These are phyloP conservation scores for Hylodesmum podocarpum DNA, from an alignment of 306 rosid species.

Conservation along the genomic window DNA sequence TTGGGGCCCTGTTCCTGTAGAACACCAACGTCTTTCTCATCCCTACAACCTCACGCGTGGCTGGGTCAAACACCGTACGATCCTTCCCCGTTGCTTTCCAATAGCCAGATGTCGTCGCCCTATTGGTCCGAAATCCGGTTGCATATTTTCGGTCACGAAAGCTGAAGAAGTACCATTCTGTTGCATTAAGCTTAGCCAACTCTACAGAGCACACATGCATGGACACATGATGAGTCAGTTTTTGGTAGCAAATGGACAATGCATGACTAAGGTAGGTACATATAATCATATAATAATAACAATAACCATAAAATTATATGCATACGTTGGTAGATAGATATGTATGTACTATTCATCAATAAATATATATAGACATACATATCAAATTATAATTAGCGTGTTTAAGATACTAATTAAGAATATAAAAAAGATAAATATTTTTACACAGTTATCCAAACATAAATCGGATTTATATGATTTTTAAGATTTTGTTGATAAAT, in stretches of 20 bases:
- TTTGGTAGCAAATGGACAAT: background rate
- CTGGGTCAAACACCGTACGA: conserved; percentile 78
- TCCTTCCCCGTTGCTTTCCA: conserved; percentile 99
- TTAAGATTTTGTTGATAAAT: no score
- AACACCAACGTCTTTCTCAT: conserved; percentile 97
- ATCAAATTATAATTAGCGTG: no score
- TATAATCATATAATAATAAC: no score
- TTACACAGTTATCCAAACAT: no score
- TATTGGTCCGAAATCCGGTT: conserved; percentile 80
- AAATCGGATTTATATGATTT: no score
- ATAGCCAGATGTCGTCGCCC: conserved; percentile 84
- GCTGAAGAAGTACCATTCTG: conserved; percentile 98
- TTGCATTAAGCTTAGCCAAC: conserved; percentile 92
- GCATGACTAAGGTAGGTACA: conserved; percentile 23
- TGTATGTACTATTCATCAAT: background rate
- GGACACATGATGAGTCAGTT: conserved; percentile 22
- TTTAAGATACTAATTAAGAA: no score
- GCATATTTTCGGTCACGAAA: conserved; percentile 96
- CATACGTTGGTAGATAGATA: background rate
- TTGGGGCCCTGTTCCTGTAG: conserved; percentile 87
- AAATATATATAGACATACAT: no score
- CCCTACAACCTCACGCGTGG: conserved; percentile 70
- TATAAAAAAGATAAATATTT: no score
- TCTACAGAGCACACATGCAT: conserved; percentile 45
- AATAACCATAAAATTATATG: background rate